These are phyloP conservation scores for Peniophora sp. DNA, from an alignment of 1,284 basidiomycete species.

Conservation along the genomic window DNA sequence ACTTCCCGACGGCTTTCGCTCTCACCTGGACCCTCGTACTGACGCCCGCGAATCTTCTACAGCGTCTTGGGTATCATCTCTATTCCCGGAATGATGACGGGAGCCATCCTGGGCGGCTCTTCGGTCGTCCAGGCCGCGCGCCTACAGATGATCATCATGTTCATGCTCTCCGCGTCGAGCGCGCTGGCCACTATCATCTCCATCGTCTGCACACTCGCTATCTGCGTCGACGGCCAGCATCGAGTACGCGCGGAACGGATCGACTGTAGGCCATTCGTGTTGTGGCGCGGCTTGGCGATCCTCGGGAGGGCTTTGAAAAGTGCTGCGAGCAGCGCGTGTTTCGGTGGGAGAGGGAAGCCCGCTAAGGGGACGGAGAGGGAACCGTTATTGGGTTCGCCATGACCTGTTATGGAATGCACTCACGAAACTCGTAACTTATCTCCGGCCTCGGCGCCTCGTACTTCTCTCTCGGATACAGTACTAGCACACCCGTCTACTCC, in stretches of 20 bases:
- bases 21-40: too few relatives aligned
- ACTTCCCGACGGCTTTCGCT: background rate
- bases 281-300: constrained; percentile 29
- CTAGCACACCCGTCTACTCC: too few relatives aligned
- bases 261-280: constrained; percentile 36
- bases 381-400: too few relatives aligned
- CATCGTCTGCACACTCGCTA: constrained; percentile 49
- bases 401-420: too few relatives aligned
- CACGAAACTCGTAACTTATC: too few relatives aligned
- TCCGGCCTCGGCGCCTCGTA: too few relatives aligned
- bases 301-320: background rate
- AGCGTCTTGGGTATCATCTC: constrained; percentile 77
- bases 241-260: constrained; percentile 67
- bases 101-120: constrained; percentile 79
- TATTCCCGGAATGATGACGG: constrained; percentile 82
- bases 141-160: constrained; percentile 87
- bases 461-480: too few relatives aligned
- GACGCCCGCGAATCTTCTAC: too few relatives aligned
- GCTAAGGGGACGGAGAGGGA: too few relatives aligned
- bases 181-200: constrained; percentile 61
- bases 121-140: constrained; percentile 78
- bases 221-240: constrained; percentile 62
- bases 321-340: too few relatives aligned
- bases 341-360: too few relatives aligned
- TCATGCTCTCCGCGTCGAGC: constrained; percentile 78